phyloP scores from a whole-genome alignment of 768 basidiomycete species.

The Podaxis sp. region DNA sequence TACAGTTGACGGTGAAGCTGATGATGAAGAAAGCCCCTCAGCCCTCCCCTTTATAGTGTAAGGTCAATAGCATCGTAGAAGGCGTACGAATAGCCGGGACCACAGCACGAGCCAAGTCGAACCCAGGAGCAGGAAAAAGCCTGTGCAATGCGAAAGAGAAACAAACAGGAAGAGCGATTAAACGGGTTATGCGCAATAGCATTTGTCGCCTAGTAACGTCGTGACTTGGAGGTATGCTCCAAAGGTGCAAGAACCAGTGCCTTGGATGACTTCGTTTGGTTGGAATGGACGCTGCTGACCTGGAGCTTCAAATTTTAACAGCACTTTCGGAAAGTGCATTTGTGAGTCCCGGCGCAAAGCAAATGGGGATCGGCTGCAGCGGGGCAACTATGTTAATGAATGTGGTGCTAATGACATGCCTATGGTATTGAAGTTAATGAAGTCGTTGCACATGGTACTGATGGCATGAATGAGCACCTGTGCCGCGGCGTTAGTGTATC shows the following conservation, averaged over 20 bases:
- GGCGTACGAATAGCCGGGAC: no score
- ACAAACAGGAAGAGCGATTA: no score
- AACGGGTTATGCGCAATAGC: background rate
- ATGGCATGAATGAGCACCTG: constrained; percentile 39
- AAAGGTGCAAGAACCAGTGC: background rate
- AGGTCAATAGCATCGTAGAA: no score
- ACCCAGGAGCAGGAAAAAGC: no score
- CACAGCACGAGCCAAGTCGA: no score
- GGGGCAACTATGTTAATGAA: background rate
- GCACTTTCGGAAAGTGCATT: background rate
- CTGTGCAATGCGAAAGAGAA: no score
- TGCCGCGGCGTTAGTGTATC: background rate
- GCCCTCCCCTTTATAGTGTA: no score
- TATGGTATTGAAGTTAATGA: constrained; percentile 8
- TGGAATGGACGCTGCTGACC: background rate
- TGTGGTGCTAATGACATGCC: background rate
- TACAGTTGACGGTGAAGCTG: no score
- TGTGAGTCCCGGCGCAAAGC: background rate
- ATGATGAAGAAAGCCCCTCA: no score
- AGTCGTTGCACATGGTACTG: constrained; percentile 20
- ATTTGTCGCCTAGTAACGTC: background rate
- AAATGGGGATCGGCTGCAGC: background rate
- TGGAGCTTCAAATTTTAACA: background rate
- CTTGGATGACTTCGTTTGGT: background rate
- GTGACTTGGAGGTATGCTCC: background rate